Percentiles rank a stretch among this genome's conserved stretches.
Conservation (phyloP, 2,329 filamentous ascomycete species). For the Chrysoporthe cubensis region DNA sequence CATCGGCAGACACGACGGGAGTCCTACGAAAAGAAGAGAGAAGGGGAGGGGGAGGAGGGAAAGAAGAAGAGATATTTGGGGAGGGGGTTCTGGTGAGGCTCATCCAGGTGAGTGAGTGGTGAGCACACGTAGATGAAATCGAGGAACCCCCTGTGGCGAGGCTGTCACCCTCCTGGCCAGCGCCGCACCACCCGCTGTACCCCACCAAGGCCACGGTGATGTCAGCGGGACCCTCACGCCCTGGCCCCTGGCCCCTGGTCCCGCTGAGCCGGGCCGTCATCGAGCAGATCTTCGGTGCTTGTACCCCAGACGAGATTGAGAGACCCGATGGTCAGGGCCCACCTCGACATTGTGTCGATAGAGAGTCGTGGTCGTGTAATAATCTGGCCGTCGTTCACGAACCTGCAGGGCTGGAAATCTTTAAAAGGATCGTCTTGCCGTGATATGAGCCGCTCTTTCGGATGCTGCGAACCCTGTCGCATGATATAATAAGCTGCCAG, state of each 20-base stretch:
- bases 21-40: neutral
- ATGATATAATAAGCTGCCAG: neutral
- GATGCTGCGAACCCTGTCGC: too few species aligned
- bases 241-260: neutral
- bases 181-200: neutral
- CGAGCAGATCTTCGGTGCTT: neutral
- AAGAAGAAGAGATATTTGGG: neutral
- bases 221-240: slow-evolving; percentile 14
- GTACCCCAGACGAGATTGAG: neutral
- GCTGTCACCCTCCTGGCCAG: neutral
- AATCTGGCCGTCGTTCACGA: too few species aligned
- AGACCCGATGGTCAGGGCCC: neutral
- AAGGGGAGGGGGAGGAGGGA: neutral
- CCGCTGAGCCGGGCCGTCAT: too few species aligned
- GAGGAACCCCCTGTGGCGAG: neutral
- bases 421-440: too few species aligned
- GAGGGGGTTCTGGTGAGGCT: neutral
- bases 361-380: too few species aligned
- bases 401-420: too few species aligned
- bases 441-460: too few species aligned
- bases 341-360: neutral
- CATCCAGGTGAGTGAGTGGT: neutral
- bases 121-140: neutral
- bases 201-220: slow-evolving; percentile 12
- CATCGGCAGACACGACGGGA: slow-evolving; percentile 31